Conservation (phyloP, 2,329 filamentous ascomycete species). For the Plenodomus lindquistii region DNA sequence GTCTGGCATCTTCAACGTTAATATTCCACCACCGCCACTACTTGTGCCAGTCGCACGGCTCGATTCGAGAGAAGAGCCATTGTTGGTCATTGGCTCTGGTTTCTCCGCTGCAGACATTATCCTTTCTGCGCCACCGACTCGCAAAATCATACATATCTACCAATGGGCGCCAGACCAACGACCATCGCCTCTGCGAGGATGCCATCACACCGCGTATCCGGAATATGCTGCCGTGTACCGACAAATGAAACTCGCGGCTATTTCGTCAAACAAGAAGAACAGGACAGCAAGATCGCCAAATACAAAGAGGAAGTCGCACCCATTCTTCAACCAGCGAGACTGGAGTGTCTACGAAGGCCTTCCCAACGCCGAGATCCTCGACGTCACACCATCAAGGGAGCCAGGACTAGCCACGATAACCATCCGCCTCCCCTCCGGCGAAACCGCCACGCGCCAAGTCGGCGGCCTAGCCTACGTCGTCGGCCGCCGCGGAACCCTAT, state of each 20-base stretch:
- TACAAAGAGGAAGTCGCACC: slow-evolving; percentile 43
- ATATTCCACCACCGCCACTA: slow-evolving; percentile 55
- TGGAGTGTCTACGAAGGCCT: slow-evolving; percentile 61
- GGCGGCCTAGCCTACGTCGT: slow-evolving; percentile 59
- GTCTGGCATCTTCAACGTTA: slow-evolving; percentile 61
- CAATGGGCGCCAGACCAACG: slow-evolving; percentile 61
- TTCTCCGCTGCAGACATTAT: slow-evolving; percentile 66
- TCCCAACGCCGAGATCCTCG: slow-evolving; percentile 57
- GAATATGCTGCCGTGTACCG: slow-evolving; percentile 65
- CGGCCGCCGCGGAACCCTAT: slow-evolving; percentile 59
- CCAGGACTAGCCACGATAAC: slow-evolving; percentile 40
- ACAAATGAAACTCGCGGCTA: slow-evolving; percentile 60
- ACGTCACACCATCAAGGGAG: slow-evolving; percentile 22
- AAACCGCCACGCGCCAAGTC: slow-evolving; percentile 50
- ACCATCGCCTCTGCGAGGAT: slow-evolving; percentile 61
- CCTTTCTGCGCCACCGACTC: slow-evolving; percentile 55
- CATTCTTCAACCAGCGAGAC: slow-evolving; percentile 53
- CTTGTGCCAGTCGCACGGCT: slow-evolving; percentile 51
- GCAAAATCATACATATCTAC: slow-evolving; percentile 62
- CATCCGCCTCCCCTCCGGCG: slow-evolving; percentile 50
- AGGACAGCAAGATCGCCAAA: slow-evolving; percentile 26
- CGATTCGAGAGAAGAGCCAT: slow-evolving; percentile 38
- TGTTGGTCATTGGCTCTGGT: slow-evolving; percentile 63
- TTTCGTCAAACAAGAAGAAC: slow-evolving; percentile 24
- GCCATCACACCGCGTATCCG: slow-evolving; percentile 64